Percentiles rank a stretch among this genome's conserved stretches.
phyloP scores from a whole-genome alignment of 164 flowering plant species.

The Malania oleifera region DNA sequence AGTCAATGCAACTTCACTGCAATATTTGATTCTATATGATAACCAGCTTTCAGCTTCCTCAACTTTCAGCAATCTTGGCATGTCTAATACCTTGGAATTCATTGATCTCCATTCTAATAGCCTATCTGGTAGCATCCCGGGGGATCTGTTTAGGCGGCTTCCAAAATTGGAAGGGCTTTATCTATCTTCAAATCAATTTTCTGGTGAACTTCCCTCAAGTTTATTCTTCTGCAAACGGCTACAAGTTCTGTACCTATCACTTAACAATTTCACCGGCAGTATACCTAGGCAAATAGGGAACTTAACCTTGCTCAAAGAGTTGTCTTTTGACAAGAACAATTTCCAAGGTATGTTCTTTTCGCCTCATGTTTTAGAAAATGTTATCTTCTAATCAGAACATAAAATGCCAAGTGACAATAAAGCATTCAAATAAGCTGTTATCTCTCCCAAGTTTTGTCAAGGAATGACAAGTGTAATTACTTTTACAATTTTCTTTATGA shows the following conservation, averaged over 20 bases:
- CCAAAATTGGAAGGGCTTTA: background rate
- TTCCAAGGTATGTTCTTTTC: background rate
- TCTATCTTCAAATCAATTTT: background rate
- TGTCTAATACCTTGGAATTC: background rate
- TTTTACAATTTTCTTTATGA: too few relatives aligned
- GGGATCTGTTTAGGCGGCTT: background rate
- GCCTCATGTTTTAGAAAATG: background rate
- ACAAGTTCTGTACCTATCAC: background rate
- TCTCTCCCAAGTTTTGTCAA: too few relatives aligned
- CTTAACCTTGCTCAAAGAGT: background rate
- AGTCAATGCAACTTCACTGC: background rate
- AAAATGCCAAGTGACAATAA: too few relatives aligned
- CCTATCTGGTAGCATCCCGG: background rate
- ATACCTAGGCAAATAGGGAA: background rate
- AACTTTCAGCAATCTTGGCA: background rate
- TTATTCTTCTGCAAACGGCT: background rate
- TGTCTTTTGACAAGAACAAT: background rate
- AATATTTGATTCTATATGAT: background rate
- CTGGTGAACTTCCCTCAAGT: background rate
- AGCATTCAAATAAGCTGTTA: too few relatives aligned
- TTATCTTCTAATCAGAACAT: too few relatives aligned
- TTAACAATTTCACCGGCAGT: background rate
- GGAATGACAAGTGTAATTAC: too few relatives aligned
- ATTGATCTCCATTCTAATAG: background rate
- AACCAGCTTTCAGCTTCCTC: background rate